A percentile compares a stretch with the other conserved stretches of the same genome.
phyloP scores from a whole-genome alignment of 495 filamentous ascomycete species.

The Tuber borchii region DNA sequence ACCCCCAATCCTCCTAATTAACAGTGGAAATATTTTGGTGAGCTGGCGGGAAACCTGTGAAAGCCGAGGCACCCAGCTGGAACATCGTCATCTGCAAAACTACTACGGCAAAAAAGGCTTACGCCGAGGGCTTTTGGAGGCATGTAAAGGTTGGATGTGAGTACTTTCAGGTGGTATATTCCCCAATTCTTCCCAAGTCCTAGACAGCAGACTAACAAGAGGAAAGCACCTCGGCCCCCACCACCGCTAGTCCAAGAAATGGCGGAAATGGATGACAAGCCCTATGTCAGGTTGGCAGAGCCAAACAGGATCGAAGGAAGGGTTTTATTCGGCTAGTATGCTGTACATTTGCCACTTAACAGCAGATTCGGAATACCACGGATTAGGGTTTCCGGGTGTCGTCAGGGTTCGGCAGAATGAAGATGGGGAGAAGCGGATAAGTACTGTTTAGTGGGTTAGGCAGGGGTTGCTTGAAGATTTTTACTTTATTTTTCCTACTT shows the following conservation, averaged over 20 bases:
- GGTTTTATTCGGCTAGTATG: constrained; percentile 80
- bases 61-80: constrained; percentile 68
- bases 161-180: constrained; percentile 28
- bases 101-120: constrained; percentile 18
- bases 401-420: constrained; percentile 43
- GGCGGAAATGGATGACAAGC: constrained; percentile 67
- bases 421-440: neutral
- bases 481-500: too few relatives aligned
- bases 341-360: constrained; percentile 48
- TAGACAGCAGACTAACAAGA: constrained; percentile 5
- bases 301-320: constrained; percentile 73
- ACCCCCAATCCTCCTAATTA: constrained; percentile 80
- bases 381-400: constrained; percentile 53
- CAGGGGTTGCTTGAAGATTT: too few relatives aligned
- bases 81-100: constrained; percentile 65
- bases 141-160: constrained; percentile 36
- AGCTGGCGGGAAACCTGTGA: constrained; percentile 53
- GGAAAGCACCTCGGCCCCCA: constrained; percentile 69
- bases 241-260: constrained; percentile 81
- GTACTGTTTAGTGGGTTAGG: neutral
- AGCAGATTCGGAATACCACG: constrained; percentile 45
- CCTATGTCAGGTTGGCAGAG: constrained; percentile 79
- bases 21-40: constrained; percentile 59
- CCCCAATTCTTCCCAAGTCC: neutral
- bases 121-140: constrained; percentile 40